Base-by-base conservation (phyloP, 257 asterid genomes). In the Cinchona pubescens region DNA sequence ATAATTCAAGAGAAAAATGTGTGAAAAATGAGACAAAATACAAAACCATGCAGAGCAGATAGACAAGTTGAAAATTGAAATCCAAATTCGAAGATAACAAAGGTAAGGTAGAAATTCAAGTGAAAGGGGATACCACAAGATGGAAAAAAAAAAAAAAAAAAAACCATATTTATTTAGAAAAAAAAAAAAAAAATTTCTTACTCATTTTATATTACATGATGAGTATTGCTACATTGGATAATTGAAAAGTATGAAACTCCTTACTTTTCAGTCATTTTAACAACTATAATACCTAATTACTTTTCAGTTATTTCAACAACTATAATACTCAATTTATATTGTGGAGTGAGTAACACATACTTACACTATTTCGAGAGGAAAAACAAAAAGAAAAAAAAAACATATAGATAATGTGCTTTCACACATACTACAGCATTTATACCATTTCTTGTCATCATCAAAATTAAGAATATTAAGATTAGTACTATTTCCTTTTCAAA, bases 71-170 rank as follows among this genome's bases (percentile, higher is more conserved):
- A 15, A 45, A 53, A 29, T 38, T 10, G 65, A 56, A 71, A 64
- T 40, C 48, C 30, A 61, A n/a, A 7, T 12, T 34, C 46, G 19
- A 67, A 78, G 76, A 78, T 78, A 71, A 75, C 67, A 58, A 82
- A 82, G 73, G 59, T 63, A 70, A 71, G 82, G 80, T 75, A 69
- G 73, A 71, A 56, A 78, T 78, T 78, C 65, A 37, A 75, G 58
- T 37, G 55, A 61, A 35, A 37, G 21, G 13, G 67, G 45, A 72
- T 30, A 56, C 85, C 82, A 74, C 69, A 25, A 55, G 23, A 45
- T 45, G 43, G 65, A 77, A 71, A 48, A 37, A 35, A n/a, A 58
- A 72, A 23, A 10, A 32, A n/a, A n/a, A n/a, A n/a, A n/a, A n/a
- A n/a, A n/a, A n/a, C 21, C 29, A 34, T 35, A 12, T 32, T n/a